A percentile compares a stretch with the other conserved stretches of the same genome.
Conservation (phyloP, 441 rosid genomes). For the Populus hybrid region DNA sequence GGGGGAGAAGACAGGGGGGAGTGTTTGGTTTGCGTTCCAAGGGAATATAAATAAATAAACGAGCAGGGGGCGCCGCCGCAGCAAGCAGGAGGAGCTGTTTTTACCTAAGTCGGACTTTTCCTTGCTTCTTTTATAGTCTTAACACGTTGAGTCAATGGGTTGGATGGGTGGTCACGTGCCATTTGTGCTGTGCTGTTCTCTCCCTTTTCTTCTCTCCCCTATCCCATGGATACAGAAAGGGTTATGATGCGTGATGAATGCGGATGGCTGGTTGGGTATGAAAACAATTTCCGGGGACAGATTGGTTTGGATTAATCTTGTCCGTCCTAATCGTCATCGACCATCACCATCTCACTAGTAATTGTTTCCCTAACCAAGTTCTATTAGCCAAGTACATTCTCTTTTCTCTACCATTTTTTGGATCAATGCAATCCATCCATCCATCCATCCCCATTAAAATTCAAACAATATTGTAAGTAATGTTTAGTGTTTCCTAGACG, state of each 20-base stretch:
- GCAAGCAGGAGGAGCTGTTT: background rate
- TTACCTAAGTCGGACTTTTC: background rate
- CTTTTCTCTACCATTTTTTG: no score
- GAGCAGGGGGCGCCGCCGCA: conserved; percentile 23
- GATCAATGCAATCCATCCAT: no score
- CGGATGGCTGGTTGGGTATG: background rate
- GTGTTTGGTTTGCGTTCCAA: background rate
- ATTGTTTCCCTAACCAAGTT: background rate
- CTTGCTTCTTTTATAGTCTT: conserved; percentile 3
- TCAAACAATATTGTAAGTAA: no score
- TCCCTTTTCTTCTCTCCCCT: background rate
- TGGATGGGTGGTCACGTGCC: conserved; percentile 21
- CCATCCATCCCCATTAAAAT: no score
- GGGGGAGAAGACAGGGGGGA: no score
- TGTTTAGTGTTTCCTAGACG: no score
- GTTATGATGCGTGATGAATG: background rate
- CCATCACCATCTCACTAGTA: background rate
- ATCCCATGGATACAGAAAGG: background rate
- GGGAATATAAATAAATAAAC: background rate
- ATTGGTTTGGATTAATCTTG: conserved; percentile 5
- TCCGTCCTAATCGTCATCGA: background rate
- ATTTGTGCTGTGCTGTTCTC: conserved; percentile 3
- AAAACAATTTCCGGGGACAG: background rate
- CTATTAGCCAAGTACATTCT: no score
- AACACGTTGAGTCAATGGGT: conserved; percentile 4